phyloP scores from a whole-genome alignment of 1,284 basidiomycete species.

The Bjerkandera adusta region DNA sequence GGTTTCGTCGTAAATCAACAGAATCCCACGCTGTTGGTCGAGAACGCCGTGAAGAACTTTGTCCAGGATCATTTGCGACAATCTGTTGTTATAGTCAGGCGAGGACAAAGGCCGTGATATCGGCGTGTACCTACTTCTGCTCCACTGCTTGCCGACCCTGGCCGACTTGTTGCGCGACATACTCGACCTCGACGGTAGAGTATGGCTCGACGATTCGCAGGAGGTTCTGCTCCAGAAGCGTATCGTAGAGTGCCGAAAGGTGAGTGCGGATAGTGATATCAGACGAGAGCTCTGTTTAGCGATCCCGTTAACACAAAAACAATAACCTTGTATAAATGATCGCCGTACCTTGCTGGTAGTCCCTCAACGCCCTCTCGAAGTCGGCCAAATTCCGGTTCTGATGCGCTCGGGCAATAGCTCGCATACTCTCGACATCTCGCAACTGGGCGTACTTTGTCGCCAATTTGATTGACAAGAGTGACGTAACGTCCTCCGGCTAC shows the following conservation, averaged over 20 bases:
- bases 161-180: constrained; percentile 87
- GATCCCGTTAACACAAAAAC: neutral
- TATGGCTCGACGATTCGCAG: constrained; percentile 95
- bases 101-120: neutral
- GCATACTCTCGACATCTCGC: constrained; percentile 92
- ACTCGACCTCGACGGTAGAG: constrained; percentile 86
- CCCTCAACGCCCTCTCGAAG: constrained; percentile 85
- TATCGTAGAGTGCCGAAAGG: constrained; percentile 91
- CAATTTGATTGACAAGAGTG: constrained; percentile 84
- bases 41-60: constrained; percentile 93
- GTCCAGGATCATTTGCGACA: constrained; percentile 98
- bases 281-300: constrained; percentile 75
- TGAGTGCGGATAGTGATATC: constrained; percentile 95
- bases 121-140: constrained; percentile 66
- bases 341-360: constrained; percentile 80
- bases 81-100: constrained; percentile 38
- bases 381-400: constrained; percentile 87
- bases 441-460: constrained; percentile 83
- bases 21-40: constrained; percentile 91
- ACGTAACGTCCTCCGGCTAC: constrained; percentile 90
- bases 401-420: constrained; percentile 91
- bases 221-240: constrained; percentile 92
- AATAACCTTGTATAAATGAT: neutral
- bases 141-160: constrained; percentile 94
- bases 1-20: constrained; percentile 86